phyloP scores from a whole-genome alignment of 345 rosid species.

The Turritis glabra region DNA sequence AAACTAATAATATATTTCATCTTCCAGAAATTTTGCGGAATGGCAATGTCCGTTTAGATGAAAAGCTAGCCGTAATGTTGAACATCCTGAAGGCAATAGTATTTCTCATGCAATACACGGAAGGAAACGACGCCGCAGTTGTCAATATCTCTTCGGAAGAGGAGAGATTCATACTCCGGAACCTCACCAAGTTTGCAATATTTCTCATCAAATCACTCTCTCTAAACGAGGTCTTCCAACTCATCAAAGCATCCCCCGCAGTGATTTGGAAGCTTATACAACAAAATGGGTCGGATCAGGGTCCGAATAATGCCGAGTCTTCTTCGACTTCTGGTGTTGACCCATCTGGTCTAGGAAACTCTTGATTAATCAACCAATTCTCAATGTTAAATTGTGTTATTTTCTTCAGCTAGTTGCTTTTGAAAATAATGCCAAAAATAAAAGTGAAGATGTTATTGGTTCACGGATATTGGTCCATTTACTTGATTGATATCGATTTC shows the following conservation, averaged over 20 bases:
- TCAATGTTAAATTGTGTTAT: neutral
- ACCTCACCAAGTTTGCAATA: neutral
- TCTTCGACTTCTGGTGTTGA: neutral
- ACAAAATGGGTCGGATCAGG: neutral
- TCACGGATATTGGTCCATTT: too few species aligned
- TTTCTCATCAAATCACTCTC: neutral
- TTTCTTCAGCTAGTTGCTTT: neutral
- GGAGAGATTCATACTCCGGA: neutral
- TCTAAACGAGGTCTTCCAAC: neutral
- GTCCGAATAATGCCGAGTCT: neutral
- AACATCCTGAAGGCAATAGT: neutral
- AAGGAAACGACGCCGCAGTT: neutral
- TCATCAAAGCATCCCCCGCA: neutral
- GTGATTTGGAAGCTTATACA: neutral
- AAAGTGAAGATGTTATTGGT: too few species aligned
- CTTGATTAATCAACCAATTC: neutral
- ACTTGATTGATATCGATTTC: too few species aligned
- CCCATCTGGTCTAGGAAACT: neutral
- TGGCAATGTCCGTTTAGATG: neutral
- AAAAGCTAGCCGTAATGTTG: neutral
- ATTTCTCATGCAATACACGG: neutral
- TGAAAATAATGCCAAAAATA: too few species aligned
- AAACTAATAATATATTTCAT: too few species aligned
- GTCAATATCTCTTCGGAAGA: neutral
- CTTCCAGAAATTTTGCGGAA: neutral